Evolutionary conservation across 805 yeast genomes (phyloP).

Genomic region (Ogataea chonburiensis): DNA sequence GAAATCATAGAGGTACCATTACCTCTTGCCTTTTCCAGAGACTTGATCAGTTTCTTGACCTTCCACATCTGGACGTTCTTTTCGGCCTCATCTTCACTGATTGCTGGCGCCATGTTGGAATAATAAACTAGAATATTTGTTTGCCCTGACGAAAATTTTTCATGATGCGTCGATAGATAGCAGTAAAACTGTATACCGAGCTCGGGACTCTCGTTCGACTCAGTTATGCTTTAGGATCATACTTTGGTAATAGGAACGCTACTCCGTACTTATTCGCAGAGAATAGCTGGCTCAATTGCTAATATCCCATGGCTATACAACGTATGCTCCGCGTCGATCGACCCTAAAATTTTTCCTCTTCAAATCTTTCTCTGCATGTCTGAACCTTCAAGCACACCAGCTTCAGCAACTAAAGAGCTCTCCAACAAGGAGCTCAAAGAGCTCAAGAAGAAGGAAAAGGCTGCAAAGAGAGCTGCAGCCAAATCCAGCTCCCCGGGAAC

Average conservation of each 20-base stretch:
- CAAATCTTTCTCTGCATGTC: conserved; percentile 6
- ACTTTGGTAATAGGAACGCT: too few relatives aligned
- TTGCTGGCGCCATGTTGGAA: conserved; percentile 36
- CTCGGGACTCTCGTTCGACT: too few relatives aligned
- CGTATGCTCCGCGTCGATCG: conserved; percentile 11
- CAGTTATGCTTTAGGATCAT: too few relatives aligned
- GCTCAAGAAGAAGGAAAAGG: conserved; percentile 83
- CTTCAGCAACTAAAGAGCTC: conserved; percentile 27
- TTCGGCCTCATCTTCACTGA: conserved; percentile 78
- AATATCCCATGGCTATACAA: background rate
- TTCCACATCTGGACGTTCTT: conserved; percentile 99
- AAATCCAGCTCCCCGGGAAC: conserved; percentile 48
- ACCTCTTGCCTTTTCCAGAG: conserved; percentile 90
- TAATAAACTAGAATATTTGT: conserved; percentile 5
- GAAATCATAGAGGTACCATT: conserved; percentile 99
- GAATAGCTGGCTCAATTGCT: too few relatives aligned
- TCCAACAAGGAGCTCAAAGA: conserved; percentile 85
- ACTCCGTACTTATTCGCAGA: too few relatives aligned
- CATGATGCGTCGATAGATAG: conserved; percentile 8
- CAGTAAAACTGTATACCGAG: too few relatives aligned
- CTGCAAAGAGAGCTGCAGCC: conserved; percentile 87
- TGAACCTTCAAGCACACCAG: conserved; percentile 6
- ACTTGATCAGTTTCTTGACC: conserved; percentile 89
- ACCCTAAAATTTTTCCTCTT: conserved; percentile 6
- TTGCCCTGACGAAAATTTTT: conserved; percentile 14